Evolutionary conservation across 1,284 basidiomycete species (phyloP).

Genomic region (Marasmius tenuissimus): DNA sequence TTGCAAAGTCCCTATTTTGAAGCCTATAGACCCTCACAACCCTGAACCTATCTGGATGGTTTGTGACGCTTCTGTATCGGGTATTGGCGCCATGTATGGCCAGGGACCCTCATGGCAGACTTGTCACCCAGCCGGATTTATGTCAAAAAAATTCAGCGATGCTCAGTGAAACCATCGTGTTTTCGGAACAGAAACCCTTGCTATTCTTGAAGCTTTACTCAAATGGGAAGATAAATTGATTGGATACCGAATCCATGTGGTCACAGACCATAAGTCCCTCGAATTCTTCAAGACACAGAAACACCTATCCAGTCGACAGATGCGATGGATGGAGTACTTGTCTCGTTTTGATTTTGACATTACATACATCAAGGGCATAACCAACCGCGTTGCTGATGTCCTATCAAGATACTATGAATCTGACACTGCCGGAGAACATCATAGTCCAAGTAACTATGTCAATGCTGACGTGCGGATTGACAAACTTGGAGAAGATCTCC

Average conservation of each 20-base stretch:
- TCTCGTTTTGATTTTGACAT: slow-evolving; percentile 30
- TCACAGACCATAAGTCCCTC: slow-evolving; percentile 37
- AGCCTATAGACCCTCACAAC: slow-evolving; percentile 3
- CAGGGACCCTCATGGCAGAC: slow-evolving; percentile 36
- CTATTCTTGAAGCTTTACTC: slow-evolving; percentile 33
- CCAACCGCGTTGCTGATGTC: slow-evolving; percentile 32
- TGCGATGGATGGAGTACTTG: slow-evolving; percentile 35
- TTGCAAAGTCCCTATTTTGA: slow-evolving; percentile 8
- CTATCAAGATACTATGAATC: slow-evolving; percentile 31
- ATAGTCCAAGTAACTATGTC: slow-evolving; percentile 23
- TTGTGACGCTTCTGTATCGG: slow-evolving; percentile 36
- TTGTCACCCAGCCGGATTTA: slow-evolving; percentile 35
- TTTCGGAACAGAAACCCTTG: slow-evolving; percentile 36
- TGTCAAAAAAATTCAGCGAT: slow-evolving; percentile 37
- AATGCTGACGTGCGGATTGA: slow-evolving; percentile 26
- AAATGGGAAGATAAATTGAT: slow-evolving; percentile 38
- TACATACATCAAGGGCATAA: slow-evolving; percentile 28
- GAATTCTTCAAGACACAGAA: slow-evolving; percentile 29
- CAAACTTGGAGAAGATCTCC: slow-evolving; percentile 24
- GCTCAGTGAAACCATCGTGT: slow-evolving; percentile 37
- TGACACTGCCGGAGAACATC: slow-evolving; percentile 19
- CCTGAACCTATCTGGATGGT: slow-evolving; percentile 21
- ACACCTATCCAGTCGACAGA: slow-evolving; percentile 20
- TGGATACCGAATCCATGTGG: slow-evolving; percentile 26
- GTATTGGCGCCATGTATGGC: slow-evolving; percentile 36